These are phyloP conservation scores for Xylaria telfairii DNA, from an alignment of 495 filamentous ascomycete genomes.

Conservation along the genomic window DNA sequence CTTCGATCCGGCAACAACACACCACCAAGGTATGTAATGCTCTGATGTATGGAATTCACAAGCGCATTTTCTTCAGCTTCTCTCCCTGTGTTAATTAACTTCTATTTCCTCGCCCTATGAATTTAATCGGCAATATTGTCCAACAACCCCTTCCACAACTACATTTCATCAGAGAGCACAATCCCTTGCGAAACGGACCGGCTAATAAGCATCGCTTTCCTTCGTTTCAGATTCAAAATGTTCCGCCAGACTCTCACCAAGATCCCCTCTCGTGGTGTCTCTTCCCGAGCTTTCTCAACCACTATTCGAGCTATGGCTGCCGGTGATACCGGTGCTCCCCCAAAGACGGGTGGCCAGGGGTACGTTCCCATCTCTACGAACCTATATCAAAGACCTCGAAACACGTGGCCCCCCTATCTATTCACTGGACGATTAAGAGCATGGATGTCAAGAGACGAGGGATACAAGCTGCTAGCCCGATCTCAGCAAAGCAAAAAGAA, in stretches of 20 bases:
- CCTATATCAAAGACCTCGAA: background rate
- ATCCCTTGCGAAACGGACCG: background rate
- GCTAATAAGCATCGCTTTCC: background rate
- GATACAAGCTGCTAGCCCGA: background rate
- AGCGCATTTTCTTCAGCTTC: background rate
- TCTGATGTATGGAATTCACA: background rate
- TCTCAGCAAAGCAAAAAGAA: background rate
- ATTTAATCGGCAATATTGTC: background rate
- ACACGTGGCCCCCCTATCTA: background rate
- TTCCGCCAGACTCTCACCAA: conserved; percentile 68
- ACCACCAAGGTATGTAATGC: conserved; percentile 11
- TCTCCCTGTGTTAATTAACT: background rate
- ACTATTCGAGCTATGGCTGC: conserved; percentile 66
- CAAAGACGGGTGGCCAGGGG: conserved; percentile 48
- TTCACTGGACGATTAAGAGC: background rate
- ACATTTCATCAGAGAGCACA: background rate
- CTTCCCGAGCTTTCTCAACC: conserved; percentile 65
- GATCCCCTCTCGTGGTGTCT: conserved; percentile 55
- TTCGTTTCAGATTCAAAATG: conserved; percentile 55
- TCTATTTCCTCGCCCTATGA: background rate
- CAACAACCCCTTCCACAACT: background rate
- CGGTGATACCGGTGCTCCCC: conserved; percentile 72
- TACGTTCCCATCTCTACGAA: conserved; percentile 39
- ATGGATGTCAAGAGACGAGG: background rate
- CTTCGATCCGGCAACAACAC: conserved; percentile 16